Percentiles rank a stretch among this genome's conserved stretches.
Conservation (phyloP, 345 rosid genomes). For the Turritis glabra region DNA sequence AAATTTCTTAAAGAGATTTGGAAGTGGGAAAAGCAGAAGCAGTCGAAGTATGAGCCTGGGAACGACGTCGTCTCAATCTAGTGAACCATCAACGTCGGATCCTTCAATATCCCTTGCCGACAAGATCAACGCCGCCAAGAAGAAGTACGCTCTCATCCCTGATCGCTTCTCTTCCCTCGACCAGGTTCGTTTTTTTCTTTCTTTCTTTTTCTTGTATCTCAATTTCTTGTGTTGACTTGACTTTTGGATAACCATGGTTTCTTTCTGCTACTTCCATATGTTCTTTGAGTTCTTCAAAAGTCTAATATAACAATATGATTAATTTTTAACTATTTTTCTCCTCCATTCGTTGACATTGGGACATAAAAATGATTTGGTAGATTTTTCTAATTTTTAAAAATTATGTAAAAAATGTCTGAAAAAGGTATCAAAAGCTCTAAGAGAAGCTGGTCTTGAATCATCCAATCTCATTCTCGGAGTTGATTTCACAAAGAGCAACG, state of each 20-base stretch:
- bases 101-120: constrained; percentile 16
- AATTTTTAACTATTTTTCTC: neutral
- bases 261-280: constrained; percentile 18
- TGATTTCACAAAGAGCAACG: constrained; percentile 94
- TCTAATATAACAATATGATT: neutral
- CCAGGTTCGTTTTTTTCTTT: constrained; percentile 14
- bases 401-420: neutral
- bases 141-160: constrained; percentile 40
- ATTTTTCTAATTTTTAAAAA: too few relatives aligned
- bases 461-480: constrained; percentile 84
- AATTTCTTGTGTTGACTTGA: constrained; percentile 19
- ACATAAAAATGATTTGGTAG: neutral
- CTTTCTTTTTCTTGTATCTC: neutral
- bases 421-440: constrained; percentile 66
- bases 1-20: constrained; percentile 25
- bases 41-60: neutral
- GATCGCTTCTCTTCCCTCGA: constrained; percentile 40
- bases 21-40: constrained; percentile 28
- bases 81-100: constrained; percentile 10
- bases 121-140: constrained; percentile 22
- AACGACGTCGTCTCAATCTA: constrained; percentile 8
- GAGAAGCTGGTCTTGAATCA: constrained; percentile 80
- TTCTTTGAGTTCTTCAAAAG: constrained; percentile 11
- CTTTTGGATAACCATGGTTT: neutral
- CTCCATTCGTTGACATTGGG: constrained; percentile 18